Evolutionary conservation across 192 early-diverging fungal species (phyloP), one percentile per base, ranked within the genome.

Genomic region (Linnemannia hyalina): DNA sequence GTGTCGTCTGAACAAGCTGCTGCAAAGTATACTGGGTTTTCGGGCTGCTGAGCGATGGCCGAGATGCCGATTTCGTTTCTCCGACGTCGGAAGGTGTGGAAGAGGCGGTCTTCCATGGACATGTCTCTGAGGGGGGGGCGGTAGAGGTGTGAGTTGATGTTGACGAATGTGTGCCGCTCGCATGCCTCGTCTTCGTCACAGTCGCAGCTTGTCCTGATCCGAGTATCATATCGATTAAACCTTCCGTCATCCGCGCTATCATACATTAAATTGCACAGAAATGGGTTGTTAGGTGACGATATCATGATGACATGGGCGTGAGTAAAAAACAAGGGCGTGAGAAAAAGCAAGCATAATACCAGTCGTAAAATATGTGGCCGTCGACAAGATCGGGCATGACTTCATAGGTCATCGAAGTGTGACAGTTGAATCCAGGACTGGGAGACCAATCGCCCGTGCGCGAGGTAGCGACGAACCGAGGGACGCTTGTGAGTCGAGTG

Each of bases 401-500:
- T 71, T 92, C 87, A 77, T 89, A 92, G 1, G 88, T 82, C 89
- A 70, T 63, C 16, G 57, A 49, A 1, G 49, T 73, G 57, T 92
- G 91, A 69, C 91, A 92, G 49, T 71, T 46, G 80, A 92, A 89
- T 15, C 70, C 74, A 23, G 83, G 80, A 11, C 15, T 52, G 10
- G 89, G 84, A 35, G 60, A 23, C 88, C 88, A 89, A 44, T 73
- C 60, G 1, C 55, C 55, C 13, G 63, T 16, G 11, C 49, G 47
- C 38, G 79, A 80, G 15, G 76, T 77, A 36, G 65, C 81, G 47
- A 80, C 57, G n/a, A 76, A 83, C n/a, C 57, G 74, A 38, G 83
- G 40, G 11, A 89, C 79, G 72, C 93, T 90, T 40, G 92, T 93
- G n/a, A 92, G 78, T 71, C 88, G 89, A n/a, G 94, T 90, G 20